Percentiles rank a stretch among this genome's conserved stretches.
These are phyloP conservation scores for Keithomyces neogunnii DNA, from an alignment of 2,329 filamentous ascomycete genomes.

Conservation along the genomic window DNA sequence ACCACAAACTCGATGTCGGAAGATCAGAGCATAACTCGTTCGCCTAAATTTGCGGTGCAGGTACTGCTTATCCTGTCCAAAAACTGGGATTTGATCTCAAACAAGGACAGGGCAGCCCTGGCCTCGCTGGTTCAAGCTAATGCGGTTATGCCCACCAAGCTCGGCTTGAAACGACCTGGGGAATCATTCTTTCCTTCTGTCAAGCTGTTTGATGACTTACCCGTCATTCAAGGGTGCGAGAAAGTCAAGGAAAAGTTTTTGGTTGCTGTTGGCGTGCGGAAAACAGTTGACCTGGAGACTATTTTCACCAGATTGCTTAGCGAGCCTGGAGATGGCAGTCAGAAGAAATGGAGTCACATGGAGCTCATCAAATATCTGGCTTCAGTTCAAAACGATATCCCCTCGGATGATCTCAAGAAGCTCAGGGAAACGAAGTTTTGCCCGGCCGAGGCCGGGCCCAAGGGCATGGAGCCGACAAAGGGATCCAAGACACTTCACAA, in stretches of 20 bases:
- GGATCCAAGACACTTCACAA: conserved; percentile 52
- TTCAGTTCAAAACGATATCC: conserved; percentile 85
- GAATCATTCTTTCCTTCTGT: conserved; percentile 94
- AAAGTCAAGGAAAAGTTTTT: conserved; percentile 89
- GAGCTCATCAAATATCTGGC: conserved; percentile 92
- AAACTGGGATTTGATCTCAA: conserved; percentile 75
- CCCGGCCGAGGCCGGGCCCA: conserved; percentile 60
- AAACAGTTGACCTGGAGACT: conserved; percentile 88
- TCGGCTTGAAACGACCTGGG: conserved; percentile 75
- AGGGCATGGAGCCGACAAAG: conserved; percentile 44
- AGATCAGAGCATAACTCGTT: conserved; percentile 62
- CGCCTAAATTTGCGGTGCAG: conserved; percentile 65
- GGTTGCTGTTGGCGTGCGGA: conserved; percentile 72
- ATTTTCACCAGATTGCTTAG: conserved; percentile 82
- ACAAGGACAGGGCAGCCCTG: conserved; percentile 56
- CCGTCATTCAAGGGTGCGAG: conserved; percentile 66
- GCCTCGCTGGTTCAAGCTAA: conserved; percentile 55
- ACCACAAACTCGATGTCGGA: conserved; percentile 50
- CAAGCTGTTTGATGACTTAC: conserved; percentile 88
- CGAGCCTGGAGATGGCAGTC: conserved; percentile 41
- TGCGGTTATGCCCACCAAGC: conserved; percentile 79
- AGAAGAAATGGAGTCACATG: conserved; percentile 78
- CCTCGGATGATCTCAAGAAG: conserved; percentile 68
- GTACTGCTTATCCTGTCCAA: conserved; percentile 77
- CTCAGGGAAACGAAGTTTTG: conserved; percentile 74